These are phyloP conservation scores for Thermomyces lanuginosus DNA, from an alignment of 2,329 filamentous ascomycete species.

Conservation along the genomic window DNA sequence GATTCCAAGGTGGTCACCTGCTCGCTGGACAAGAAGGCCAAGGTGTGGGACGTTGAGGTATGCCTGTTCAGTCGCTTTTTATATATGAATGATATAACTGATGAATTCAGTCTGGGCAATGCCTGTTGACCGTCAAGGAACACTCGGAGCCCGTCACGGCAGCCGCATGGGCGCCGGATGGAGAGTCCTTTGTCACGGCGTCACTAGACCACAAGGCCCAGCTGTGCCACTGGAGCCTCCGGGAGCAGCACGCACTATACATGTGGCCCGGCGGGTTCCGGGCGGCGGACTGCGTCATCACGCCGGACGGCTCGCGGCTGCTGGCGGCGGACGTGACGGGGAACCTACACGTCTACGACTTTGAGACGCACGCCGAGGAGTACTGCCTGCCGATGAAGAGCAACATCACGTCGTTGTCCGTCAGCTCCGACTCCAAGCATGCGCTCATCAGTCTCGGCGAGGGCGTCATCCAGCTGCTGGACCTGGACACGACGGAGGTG, in stretches of 20 bases:
- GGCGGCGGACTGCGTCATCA: constrained; percentile 72
- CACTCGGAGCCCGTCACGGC: constrained; percentile 76
- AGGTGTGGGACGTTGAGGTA: constrained; percentile 58
- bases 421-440: constrained; percentile 65
- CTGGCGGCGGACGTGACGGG: constrained; percentile 58
- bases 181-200: constrained; percentile 60
- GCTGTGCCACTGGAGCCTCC: constrained; percentile 54
- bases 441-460: constrained; percentile 70
- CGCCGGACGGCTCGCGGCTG: constrained; percentile 60
- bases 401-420: constrained; percentile 60
- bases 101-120: constrained; percentile 41
- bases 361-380: constrained; percentile 54
- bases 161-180: constrained; percentile 76
- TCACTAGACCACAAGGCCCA: constrained; percentile 52
- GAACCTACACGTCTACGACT: constrained; percentile 68
- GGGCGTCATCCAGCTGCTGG: constrained; percentile 60
- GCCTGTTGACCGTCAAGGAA: constrained; percentile 47
- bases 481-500: constrained; percentile 55
- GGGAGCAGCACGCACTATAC: constrained; percentile 41
- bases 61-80: not conserved
- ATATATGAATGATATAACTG: constrained; percentile 1
- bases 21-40: constrained; percentile 54
- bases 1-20: constrained; percentile 75
- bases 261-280: constrained; percentile 57
- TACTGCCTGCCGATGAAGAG: constrained; percentile 55